Conservation (phyloP, 805 yeast genomes). For the Komagataella mondaviorum region DNA sequence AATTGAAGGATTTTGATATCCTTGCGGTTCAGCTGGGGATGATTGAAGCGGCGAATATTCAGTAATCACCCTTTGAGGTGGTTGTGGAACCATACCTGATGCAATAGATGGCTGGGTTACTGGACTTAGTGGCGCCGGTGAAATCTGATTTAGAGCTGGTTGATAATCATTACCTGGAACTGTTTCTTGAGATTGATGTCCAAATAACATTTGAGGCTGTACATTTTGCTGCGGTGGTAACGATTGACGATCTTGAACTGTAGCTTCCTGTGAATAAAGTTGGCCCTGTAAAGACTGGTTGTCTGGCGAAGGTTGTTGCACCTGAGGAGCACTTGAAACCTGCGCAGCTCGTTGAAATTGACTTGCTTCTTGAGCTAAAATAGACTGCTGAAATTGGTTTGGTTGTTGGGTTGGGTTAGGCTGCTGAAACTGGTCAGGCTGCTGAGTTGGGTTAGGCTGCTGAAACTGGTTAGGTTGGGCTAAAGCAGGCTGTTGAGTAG, state of each 20-base stretch:
- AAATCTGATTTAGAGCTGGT: neutral
- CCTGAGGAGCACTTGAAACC: neutral
- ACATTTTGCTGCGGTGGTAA: neutral
- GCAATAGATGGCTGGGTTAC: neutral
- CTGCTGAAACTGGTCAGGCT: neutral
- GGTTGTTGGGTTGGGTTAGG: conserved; percentile 1
- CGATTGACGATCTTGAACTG: neutral
- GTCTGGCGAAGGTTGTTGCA: neutral
- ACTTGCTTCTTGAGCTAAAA: neutral
- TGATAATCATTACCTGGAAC: neutral
- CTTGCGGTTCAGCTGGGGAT: neutral
- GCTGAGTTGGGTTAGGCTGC: conserved; percentile 1
- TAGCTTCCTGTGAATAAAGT: neutral
- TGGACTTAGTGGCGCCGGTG: neutral
- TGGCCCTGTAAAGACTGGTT: neutral
- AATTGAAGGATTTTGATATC: neutral
- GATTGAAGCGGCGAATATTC: neutral
- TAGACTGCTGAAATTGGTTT: neutral
- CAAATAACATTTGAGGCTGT: neutral
- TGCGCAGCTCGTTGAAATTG: neutral
- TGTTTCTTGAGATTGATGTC: neutral
- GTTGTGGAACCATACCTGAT: neutral
- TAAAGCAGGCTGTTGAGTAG: neutral
- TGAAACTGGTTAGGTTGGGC: neutral
- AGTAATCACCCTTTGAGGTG: neutral